phyloP scores from a whole-genome alignment of 2,329 filamentous ascomycete species.

The Botrytis fabae region DNA sequence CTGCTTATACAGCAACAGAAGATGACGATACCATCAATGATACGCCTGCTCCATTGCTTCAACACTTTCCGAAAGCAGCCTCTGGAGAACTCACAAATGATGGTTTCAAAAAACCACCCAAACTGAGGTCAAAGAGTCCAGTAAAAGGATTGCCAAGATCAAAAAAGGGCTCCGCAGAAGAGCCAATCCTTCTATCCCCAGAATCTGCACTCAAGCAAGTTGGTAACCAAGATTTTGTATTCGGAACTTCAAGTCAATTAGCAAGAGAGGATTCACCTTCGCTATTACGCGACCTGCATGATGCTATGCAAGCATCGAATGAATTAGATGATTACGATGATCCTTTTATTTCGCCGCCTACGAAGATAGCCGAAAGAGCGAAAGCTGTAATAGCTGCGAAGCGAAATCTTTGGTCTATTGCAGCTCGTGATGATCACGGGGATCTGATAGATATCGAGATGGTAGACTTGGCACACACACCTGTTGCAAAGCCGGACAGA shows the following conservation, averaged over 20 bases:
- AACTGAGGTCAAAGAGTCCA: conserved; percentile 33
- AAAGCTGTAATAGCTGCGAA: conserved; percentile 26
- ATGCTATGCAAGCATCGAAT: conserved; percentile 62
- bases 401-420: conserved; percentile 66
- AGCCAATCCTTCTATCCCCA: conserved; percentile 64
- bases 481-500: conserved; percentile 25
- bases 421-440: conserved; percentile 65
- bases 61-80: conserved; percentile 45
- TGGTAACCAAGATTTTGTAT: conserved; percentile 72
- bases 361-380: conserved; percentile 16
- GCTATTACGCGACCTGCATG: conserved; percentile 61
- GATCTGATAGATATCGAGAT: conserved; percentile 57
- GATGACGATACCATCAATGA: conserved; percentile 36
- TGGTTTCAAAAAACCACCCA: conserved; percentile 33
- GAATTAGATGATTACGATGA: conserved; percentile 41
- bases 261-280: conserved; percentile 70
- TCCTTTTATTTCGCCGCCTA: conserved; percentile 40
- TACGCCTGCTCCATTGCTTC: conserved; percentile 46
- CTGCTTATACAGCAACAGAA: conserved; percentile 57
- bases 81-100: conserved; percentile 22
- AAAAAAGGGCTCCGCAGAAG: conserved; percentile 43
- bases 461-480: conserved; percentile 55
- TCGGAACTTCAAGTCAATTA: conserved; percentile 84
- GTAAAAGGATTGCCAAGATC: conserved; percentile 40
- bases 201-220: conserved; percentile 65